phyloP scores from a whole-genome alignment of 2,329 filamentous ascomycete species.

The Pseudogymnoascus sp. region DNA sequence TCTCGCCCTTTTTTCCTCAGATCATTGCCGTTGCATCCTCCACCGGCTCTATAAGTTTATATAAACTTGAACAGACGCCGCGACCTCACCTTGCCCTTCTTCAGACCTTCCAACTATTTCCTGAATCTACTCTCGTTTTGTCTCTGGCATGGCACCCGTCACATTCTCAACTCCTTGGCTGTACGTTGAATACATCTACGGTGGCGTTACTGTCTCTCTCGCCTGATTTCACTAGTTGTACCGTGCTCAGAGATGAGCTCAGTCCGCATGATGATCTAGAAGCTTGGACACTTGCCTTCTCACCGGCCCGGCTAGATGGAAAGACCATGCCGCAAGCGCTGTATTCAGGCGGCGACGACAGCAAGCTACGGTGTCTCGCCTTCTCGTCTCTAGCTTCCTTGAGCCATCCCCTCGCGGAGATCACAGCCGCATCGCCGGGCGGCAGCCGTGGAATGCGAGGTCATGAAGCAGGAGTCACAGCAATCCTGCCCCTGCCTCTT shows the following conservation, averaged over 20 bases:
- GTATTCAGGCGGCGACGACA: constrained; percentile 69
- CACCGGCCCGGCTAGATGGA: constrained; percentile 23
- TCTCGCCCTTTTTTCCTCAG: constrained; percentile 47
- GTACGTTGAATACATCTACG: constrained; percentile 62
- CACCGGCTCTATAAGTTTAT: constrained; percentile 60
- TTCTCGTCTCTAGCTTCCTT: background rate
- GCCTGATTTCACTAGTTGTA: constrained; percentile 6
- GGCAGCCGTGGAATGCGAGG: constrained; percentile 32
- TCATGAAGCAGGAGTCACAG: constrained; percentile 78
- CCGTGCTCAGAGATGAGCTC: constrained; percentile 14
- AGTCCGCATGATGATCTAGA: constrained; percentile 39
- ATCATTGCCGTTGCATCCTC: constrained; percentile 71
- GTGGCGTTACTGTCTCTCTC: constrained; percentile 43
- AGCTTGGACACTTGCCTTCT: constrained; percentile 65
- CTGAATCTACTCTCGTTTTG: constrained; percentile 55
- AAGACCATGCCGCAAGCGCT: background rate
- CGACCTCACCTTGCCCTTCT: constrained; percentile 28
- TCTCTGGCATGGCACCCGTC: constrained; percentile 66
- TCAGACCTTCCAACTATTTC: constrained; percentile 40
- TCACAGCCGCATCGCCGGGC: background rate
- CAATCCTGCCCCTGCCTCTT: constrained; percentile 62
- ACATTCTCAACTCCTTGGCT: constrained; percentile 46
- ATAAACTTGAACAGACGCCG: constrained; percentile 34
- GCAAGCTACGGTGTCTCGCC: constrained; percentile 13
- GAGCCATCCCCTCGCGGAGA: constrained; percentile 9